Percentiles rank a stretch among this genome's conserved stretches.
phyloP scores from a whole-genome alignment of 2,329 filamentous ascomycete genomes.

The Blastomyces percursus region DNA sequence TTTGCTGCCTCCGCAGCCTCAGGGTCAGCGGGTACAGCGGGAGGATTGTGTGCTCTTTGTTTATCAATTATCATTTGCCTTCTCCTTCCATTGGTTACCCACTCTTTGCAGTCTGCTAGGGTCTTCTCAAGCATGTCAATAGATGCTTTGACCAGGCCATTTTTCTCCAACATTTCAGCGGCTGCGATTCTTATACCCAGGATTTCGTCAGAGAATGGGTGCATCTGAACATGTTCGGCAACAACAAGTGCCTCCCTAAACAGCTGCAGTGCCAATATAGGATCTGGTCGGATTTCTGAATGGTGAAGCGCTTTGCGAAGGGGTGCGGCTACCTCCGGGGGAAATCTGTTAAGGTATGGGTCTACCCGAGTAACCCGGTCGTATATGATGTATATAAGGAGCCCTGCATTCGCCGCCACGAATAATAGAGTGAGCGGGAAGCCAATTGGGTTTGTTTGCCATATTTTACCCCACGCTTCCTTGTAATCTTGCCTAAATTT shows the following conservation, averaged over 20 bases:
- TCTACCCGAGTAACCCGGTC: conserved; percentile 33
- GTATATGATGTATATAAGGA: conserved; percentile 34
- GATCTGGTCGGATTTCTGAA: conserved; percentile 63
- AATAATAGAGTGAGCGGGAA: conserved; percentile 33
- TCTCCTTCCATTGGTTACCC: conserved; percentile 23
- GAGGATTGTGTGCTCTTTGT: conserved; percentile 10
- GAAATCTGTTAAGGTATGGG: conserved; percentile 35
- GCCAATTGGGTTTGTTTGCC: conserved; percentile 34
- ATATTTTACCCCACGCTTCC: conserved; percentile 30
- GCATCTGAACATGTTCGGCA: conserved; percentile 62
- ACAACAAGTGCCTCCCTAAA: conserved; percentile 69
- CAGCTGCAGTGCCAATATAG: conserved; percentile 66
- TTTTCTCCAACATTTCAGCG: conserved; percentile 66
- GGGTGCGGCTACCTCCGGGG: conserved; percentile 41
- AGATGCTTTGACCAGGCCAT: conserved; percentile 57
- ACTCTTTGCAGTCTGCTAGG: conserved; percentile 51
- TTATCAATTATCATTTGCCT: conserved; percentile 15
- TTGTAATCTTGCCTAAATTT: conserved; percentile 26
- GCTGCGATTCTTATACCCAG: conserved; percentile 80
- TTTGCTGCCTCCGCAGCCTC: conserved; percentile 13
- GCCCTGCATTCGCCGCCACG: conserved; percentile 23
- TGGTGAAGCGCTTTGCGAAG: conserved; percentile 80
- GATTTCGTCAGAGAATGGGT: conserved; percentile 84
- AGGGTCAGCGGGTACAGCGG: conserved; percentile 14
- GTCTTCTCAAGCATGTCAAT: conserved; percentile 71